These are phyloP conservation scores for Thelonectria discophora DNA, from an alignment of 2,329 filamentous ascomycete species.

Conservation along the genomic window DNA sequence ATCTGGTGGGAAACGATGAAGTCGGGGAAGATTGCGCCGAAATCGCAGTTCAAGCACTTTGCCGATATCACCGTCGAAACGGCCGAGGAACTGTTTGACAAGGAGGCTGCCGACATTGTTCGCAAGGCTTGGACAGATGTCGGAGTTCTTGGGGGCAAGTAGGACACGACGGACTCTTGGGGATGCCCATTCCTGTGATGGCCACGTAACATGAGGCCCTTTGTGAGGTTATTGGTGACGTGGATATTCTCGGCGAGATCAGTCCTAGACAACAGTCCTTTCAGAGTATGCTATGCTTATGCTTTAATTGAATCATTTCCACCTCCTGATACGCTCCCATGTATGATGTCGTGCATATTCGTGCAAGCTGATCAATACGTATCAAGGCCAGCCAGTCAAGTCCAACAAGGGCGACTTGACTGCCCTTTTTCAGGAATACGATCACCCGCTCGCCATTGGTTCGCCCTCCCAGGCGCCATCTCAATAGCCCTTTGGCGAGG, in stretches of 20 bases:
- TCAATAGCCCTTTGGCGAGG: neutral
- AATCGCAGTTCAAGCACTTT: constrained; percentile 58
- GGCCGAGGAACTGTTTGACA: constrained; percentile 54
- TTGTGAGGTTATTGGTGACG: neutral
- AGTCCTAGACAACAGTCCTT: neutral
- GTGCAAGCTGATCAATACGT: neutral
- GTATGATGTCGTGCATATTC: neutral
- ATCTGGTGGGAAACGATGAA: constrained; percentile 63
- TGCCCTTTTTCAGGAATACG: neutral
- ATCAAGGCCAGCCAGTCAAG: neutral
- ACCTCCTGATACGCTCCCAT: no score
- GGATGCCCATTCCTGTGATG: constrained; percentile 29
- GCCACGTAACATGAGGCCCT: neutral
- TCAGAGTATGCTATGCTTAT: neutral
- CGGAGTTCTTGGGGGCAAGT: constrained; percentile 48
- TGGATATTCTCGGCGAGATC: neutral
- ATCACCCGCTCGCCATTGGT: neutral
- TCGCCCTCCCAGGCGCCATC: neutral
- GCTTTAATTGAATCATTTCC: neutral
- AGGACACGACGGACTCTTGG: constrained; percentile 20
- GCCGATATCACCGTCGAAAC: constrained; percentile 58
- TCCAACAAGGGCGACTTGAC: neutral
- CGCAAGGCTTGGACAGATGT: constrained; percentile 59
- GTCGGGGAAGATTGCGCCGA: constrained; percentile 51
- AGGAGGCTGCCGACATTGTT: constrained; percentile 54